phyloP scores from a whole-genome alignment of 2,329 filamentous ascomycete genomes.

The Exophiala bonariae region DNA sequence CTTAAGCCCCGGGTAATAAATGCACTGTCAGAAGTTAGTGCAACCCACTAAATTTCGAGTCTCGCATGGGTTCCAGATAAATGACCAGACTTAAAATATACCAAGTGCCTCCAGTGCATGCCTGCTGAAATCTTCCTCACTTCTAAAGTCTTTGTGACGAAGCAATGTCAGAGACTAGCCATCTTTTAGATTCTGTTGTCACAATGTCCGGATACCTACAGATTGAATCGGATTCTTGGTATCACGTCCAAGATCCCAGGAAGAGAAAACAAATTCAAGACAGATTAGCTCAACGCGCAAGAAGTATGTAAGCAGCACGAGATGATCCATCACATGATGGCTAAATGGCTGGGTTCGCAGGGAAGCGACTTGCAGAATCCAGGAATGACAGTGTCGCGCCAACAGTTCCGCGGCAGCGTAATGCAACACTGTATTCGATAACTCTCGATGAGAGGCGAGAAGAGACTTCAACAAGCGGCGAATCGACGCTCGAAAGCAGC shows the following conservation, averaged over 20 bases:
- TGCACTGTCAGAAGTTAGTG: no score
- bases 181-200: no score
- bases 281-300: slow-evolving; percentile 38
- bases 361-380: slow-evolving; percentile 13
- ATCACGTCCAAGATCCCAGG: slow-evolving; percentile 34
- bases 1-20: no score
- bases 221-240: slow-evolving; percentile 72
- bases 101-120: no score
- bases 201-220: no score
- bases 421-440: background rate
- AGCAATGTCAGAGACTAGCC: no score
- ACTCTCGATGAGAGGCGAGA: background rate
- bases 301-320: slow-evolving; percentile 29
- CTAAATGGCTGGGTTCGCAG: background rate
- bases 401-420: slow-evolving; percentile 5
- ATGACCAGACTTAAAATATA: no score
- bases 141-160: no score
- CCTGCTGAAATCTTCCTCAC: no score
- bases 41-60: no score
- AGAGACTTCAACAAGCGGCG: background rate
- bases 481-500: background rate
- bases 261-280: slow-evolving; percentile 42
- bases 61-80: no score
- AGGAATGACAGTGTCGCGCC: slow-evolving; percentile 10
- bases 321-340: background rate